Base-by-base conservation (phyloP, 1,284 basidiomycete genomes). In the Marasmius fiardii region DNA sequence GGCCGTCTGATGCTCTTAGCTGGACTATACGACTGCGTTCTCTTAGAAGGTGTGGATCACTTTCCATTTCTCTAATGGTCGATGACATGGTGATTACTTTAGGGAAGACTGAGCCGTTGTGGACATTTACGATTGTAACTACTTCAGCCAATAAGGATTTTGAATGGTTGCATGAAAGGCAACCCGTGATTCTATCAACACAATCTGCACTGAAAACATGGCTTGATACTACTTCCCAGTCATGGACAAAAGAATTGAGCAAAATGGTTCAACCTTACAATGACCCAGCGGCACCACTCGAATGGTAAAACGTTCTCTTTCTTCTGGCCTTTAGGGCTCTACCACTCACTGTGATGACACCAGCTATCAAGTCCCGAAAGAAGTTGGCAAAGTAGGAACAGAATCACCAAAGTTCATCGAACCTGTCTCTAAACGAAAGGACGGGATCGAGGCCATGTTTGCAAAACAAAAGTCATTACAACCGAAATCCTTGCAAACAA, bases 361-460 rank as follows among this genome's bases (percentile, higher is more conserved):
- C 58, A 93, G 90, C 64, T 98, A 96, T 67, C 83, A 85, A 54
- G 95, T 98, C 0, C 91, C 93, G 0, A 84, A 83, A 58, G 94
- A 97, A 74, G 88, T 98, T 0, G 95, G 95, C 0, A 96, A 91
- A 72, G 89, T 97, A 2, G 92, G 93, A 5, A 85, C 77, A 2
- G 90, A 96, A 64, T 92, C 91, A 5, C 72, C 87, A 1, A 82
- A 84, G 1, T 96, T 93, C 68, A 86, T 98, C 49, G 78, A 92
- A 61, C 94, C 95, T 0, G 72, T 97, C 18, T 74, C 83, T 4
- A 74, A 82, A 54, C 79, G 95, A 34, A 92, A 90, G 64, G 95
- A 96, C 64, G 93, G 93, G 2, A 93, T 98, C 59, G 80, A 88
- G 66, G 89, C 90, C 6, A 90, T 96, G 83, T 97, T 95, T 65